Evolutionary conservation across 2,329 filamentous ascomycete species (phyloP).

Genomic region (Talaromyces amestolkiae): DNA sequence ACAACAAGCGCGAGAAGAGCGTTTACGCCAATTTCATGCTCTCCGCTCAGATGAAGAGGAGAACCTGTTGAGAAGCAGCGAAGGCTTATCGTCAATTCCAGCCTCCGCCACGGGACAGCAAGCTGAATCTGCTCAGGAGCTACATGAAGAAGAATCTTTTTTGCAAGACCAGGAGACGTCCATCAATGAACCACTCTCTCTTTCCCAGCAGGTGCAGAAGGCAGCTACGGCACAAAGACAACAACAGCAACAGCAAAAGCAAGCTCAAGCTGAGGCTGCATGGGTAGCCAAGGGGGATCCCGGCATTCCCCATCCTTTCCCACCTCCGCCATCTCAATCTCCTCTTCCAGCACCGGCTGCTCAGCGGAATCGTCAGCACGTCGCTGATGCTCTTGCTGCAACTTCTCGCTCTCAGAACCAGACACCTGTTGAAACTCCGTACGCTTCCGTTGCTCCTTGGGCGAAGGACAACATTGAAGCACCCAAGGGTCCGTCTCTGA

Average conservation of each 20-base stretch:
- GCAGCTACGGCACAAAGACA: conserved; percentile 50
- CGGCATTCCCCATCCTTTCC: conserved; percentile 67
- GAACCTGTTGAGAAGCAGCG: conserved; percentile 34
- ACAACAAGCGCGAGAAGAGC: conserved; percentile 58
- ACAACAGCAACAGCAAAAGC: conserved; percentile 36
- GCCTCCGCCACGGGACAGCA: conserved; percentile 36
- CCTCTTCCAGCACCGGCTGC: conserved; percentile 85
- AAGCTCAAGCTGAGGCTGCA: conserved; percentile 49
- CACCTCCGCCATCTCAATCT: conserved; percentile 71
- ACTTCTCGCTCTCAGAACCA: conserved; percentile 72
- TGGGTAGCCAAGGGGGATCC: conserved; percentile 60
- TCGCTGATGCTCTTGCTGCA: conserved; percentile 69
- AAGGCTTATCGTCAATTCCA: conserved; percentile 43
- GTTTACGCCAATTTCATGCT: conserved; percentile 79
- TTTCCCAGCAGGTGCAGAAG: conserved; percentile 83
- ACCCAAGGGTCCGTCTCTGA: conserved; percentile 84
- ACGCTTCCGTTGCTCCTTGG: conserved; percentile 88
- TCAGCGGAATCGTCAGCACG: conserved; percentile 76
- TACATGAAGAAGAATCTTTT: conserved; percentile 2
- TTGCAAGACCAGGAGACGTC: conserved; percentile 33
- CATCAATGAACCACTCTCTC: conserved; percentile 56
- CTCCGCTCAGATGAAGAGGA: conserved; percentile 70
- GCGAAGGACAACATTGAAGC: conserved; percentile 74
- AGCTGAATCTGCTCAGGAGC: conserved; percentile 1
- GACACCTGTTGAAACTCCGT: conserved; percentile 65